A percentile compares a stretch with the other conserved stretches of the same genome.
These are phyloP conservation scores for Phialophora expanda DNA, from an alignment of 2,329 filamentous ascomycete genomes.

Conservation along the genomic window DNA sequence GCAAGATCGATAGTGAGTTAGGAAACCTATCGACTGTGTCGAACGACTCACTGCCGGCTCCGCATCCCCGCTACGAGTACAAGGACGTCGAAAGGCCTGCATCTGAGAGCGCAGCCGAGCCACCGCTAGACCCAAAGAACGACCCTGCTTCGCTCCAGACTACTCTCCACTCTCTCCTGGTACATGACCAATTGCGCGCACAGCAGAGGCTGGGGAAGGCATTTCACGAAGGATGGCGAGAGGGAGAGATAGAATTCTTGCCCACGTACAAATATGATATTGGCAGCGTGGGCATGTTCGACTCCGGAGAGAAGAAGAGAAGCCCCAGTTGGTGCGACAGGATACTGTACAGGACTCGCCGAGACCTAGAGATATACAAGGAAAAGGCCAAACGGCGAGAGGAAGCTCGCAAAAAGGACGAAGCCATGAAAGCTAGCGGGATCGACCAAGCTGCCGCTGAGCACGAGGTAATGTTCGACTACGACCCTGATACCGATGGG, in stretches of 20 bases:
- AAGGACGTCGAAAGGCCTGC: conserved; percentile 60
- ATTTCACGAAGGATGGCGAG: conserved; percentile 90
- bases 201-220: conserved; percentile 76
- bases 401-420: conserved; percentile 72
- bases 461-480: conserved; percentile 85
- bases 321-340: conserved; percentile 97
- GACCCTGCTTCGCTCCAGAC: conserved; percentile 88
- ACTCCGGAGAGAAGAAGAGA: conserved; percentile 91
- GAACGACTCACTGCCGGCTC: conserved; percentile 21
- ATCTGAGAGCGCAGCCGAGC: conserved; percentile 52
- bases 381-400: conserved; percentile 67
- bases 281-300: conserved; percentile 89
- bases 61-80: conserved; percentile 24
- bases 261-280: conserved; percentile 98
- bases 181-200: conserved; percentile 83
- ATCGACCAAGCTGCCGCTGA: conserved; percentile 75
- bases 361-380: conserved; percentile 70
- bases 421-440: conserved; percentile 82
- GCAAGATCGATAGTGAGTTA: conserved; percentile 40
- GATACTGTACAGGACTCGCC: conserved; percentile 80
- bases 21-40: conserved; percentile 33
- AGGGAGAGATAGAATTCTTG: conserved; percentile 84
- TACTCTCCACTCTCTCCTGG: conserved; percentile 82
- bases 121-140: conserved; percentile 68
- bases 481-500: conserved; percentile 80